Conservation (phyloP, 108 stramenopile genomes). For the Licmophora abbreviata region DNA sequence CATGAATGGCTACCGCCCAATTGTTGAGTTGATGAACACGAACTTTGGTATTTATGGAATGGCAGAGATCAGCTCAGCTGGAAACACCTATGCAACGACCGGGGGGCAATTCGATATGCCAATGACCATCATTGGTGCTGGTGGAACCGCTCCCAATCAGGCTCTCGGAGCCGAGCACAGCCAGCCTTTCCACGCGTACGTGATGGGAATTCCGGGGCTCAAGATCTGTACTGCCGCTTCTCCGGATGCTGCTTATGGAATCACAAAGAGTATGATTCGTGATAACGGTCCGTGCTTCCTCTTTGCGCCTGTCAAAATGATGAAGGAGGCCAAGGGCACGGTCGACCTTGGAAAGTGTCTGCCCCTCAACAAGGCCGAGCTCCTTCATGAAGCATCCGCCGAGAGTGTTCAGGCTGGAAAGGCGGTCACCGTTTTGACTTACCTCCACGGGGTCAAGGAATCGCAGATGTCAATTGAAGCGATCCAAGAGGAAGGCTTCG, state of each 20-base stretch:
- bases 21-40: slow-evolving; percentile 98
- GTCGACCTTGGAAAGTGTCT: slow-evolving; percentile 85
- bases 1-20: slow-evolving; percentile 97
- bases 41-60: slow-evolving; percentile 99
- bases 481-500: slow-evolving; percentile 87
- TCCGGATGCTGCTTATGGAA: slow-evolving; percentile 93
- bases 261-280: slow-evolving; percentile 97
- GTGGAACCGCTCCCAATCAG: slow-evolving; percentile 97
- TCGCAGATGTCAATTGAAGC: slow-evolving; percentile 69
- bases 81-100: slow-evolving; percentile 97
- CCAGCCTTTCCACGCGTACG: slow-evolving; percentile 98
- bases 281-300: slow-evolving; percentile 98
- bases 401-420: slow-evolving; percentile 62
- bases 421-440: slow-evolving; percentile 95
- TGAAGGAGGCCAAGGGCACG: slow-evolving; percentile 93
- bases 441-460: slow-evolving; percentile 97
- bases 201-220: slow-evolving; percentile 98
- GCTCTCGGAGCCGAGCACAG: slow-evolving; percentile 97
- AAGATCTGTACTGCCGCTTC: slow-evolving; percentile 97
- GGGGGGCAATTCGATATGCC: slow-evolving; percentile 98
- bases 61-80: slow-evolving; percentile 95
- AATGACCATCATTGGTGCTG: slow-evolving; percentile 98
- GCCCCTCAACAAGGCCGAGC: slow-evolving; percentile 90
- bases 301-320: slow-evolving; percentile 97
- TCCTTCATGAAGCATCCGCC: slow-evolving; percentile 82